phyloP scores from a whole-genome alignment of 2,329 filamentous ascomycete genomes.

The Pestalotiopsis sp. region DNA sequence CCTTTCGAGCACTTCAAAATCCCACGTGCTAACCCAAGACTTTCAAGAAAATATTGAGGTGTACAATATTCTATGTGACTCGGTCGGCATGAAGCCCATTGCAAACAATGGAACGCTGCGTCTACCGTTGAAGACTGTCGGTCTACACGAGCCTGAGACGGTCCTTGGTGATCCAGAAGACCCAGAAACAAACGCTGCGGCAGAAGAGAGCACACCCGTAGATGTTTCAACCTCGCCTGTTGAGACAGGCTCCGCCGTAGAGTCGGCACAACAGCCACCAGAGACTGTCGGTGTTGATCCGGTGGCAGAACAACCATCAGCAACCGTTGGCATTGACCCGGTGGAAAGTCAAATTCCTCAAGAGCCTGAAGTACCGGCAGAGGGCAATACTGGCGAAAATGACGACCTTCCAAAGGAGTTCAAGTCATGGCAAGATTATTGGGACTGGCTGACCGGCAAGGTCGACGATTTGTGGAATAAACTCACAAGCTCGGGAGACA shows the following conservation, averaged over 20 bases:
- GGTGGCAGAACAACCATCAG: background rate
- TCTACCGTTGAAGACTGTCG: constrained; percentile 67
- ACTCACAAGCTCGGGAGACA: constrained; percentile 33
- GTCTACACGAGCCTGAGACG: constrained; percentile 54
- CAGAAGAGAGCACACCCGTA: background rate
- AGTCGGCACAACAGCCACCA: background rate
- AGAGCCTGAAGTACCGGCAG: constrained; percentile 1
- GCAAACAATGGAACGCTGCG: constrained; percentile 88
- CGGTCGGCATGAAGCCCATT: constrained; percentile 70
- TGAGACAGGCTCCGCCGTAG: constrained; percentile 4
- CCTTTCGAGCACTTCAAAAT: background rate
- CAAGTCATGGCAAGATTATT: constrained; percentile 39
- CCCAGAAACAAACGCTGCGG: constrained; percentile 37
- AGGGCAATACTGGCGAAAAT: constrained; percentile 2
- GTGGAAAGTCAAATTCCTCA: constrained; percentile 22
- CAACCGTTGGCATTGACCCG: constrained; percentile 15
- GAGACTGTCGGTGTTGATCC: background rate
- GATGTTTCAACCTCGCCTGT: constrained; percentile 10
- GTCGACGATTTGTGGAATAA: constrained; percentile 49
- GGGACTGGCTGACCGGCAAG: constrained; percentile 55
- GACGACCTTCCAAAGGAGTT: constrained; percentile 28
- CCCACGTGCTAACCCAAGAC: constrained; percentile 3
- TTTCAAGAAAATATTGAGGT: constrained; percentile 84
- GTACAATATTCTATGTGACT: constrained; percentile 94
- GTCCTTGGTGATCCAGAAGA: constrained; percentile 54